Percentiles rank a stretch among this genome's conserved stretches.
phyloP scores from a whole-genome alignment of 257 asterid species.

The Solanum chiquidenum region DNA sequence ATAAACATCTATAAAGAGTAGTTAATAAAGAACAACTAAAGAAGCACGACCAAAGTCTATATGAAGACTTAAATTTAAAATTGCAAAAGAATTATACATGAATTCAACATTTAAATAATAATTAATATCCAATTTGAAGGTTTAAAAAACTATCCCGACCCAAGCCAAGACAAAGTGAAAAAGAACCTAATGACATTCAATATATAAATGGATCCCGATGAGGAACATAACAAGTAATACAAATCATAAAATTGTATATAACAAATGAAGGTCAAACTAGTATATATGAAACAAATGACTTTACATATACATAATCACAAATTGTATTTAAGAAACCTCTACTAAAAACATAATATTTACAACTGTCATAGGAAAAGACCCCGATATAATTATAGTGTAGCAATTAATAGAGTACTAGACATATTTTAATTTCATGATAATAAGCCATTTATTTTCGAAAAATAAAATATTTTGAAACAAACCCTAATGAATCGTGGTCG shows the following conservation, averaged over 20 bases:
- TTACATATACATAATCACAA: neutral
- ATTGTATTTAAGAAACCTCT: neutral
- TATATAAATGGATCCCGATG: neutral
- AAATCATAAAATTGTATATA: neutral
- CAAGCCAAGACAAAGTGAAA: neutral
- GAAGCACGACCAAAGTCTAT: neutral
- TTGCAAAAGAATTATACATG: neutral
- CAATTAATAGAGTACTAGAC: neutral
- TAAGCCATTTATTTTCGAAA: neutral
- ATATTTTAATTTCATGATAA: neutral
- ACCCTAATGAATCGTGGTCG: neutral
- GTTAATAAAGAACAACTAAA: neutral
- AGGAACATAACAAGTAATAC: neutral
- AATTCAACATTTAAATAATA: too few relatives aligned
- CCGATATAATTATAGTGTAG: neutral
- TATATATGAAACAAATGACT: too few relatives aligned
- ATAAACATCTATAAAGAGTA: neutral
- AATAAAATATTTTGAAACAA: neutral
- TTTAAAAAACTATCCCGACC: neutral
- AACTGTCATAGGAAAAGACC: too few relatives aligned
- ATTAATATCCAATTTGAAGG: neutral
- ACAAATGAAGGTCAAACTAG: too few relatives aligned
- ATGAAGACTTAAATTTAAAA: too few relatives aligned
- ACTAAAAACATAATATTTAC: too few relatives aligned
- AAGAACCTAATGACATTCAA: neutral